phyloP scores from a whole-genome alignment of 352 stramenopile genomes.

The Plasmopara viticola region DNA sequence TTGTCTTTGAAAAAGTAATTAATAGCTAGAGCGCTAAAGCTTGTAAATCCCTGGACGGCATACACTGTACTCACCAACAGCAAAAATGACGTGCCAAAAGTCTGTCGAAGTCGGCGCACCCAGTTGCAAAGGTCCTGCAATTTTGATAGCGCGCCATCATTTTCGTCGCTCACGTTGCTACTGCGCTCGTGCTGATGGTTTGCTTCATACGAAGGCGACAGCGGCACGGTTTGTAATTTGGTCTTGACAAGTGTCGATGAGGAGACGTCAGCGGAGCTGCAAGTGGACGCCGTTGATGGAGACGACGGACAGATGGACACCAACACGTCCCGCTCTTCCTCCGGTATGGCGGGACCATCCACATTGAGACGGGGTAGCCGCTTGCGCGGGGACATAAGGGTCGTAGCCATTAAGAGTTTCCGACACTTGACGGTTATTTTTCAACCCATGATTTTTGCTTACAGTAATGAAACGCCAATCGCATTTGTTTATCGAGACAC shows the following conservation, averaged over 20 bases:
- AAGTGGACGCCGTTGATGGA: conserved; percentile 20
- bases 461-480: no score
- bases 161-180: conserved; percentile 14
- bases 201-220: neutral
- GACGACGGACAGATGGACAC: conserved; percentile 13
- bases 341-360: conserved; percentile 2
- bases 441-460: no score
- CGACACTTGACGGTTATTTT: no score
- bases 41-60: conserved; percentile 91
- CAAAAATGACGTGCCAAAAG: conserved; percentile 68
- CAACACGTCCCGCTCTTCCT: conserved; percentile 6
- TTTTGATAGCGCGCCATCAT: conserved; percentile 20
- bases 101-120: conserved; percentile 42
- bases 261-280: conserved; percentile 14
- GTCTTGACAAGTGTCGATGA: neutral
- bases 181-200: conserved; percentile 3
- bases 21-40: conserved; percentile 87
- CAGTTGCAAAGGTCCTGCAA: conserved; percentile 43
- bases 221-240: conserved; percentile 10
- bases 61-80: conserved; percentile 84
- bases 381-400: conserved; percentile 21
- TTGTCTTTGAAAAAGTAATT: conserved; percentile 98
- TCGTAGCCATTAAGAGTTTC: conserved; percentile 5
- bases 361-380: conserved; percentile 24
- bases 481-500: no score